Evolutionary conservation across 139 green algal species (phyloP).

Genomic region (Coelastrella sp.): DNA sequence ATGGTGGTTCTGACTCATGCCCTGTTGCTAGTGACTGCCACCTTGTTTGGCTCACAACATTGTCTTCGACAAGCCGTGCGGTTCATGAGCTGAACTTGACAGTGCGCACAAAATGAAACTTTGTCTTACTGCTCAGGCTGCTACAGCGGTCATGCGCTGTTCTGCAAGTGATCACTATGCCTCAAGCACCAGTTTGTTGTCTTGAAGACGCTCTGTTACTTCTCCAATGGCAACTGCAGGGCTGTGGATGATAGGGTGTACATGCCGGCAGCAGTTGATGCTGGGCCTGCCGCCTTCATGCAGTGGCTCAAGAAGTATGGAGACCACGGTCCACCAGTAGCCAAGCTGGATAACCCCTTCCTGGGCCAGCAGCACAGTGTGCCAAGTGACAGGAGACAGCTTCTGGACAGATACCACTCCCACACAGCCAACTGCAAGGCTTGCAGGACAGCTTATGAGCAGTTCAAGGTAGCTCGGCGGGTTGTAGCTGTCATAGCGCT

Average conservation of each 20-base stretch:
- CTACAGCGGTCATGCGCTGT: not conserved
- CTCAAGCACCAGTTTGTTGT: not conserved
- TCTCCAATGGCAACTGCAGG: not conserved
- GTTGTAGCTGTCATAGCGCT: not conserved
- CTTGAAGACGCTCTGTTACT: not conserved
- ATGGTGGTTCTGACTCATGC: no score
- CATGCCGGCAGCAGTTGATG: slow-evolving; percentile 27
- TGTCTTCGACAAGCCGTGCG: no score
- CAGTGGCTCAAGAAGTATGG: slow-evolving; percentile 25
- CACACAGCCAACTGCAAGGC: slow-evolving; percentile 29
- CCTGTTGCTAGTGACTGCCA: no score
- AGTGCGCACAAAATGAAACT: no score
- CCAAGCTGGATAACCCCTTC: slow-evolving; percentile 8
- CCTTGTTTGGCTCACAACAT: no score
- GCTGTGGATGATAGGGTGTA: not conserved
- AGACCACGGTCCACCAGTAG: not conserved
- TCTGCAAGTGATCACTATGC: not conserved
- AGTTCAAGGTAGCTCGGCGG: not conserved
- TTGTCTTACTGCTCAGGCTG: no score
- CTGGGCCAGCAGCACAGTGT: not conserved
- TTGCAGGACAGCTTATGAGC: not conserved
- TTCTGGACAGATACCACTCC: slow-evolving; percentile 5
- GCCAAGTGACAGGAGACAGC: not conserved
- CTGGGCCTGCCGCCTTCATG: slow-evolving; percentile 10
- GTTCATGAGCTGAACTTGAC: no score